Conservation (phyloP, 2,329 filamentous ascomycete species). For the Alternaria gaisen region DNA sequence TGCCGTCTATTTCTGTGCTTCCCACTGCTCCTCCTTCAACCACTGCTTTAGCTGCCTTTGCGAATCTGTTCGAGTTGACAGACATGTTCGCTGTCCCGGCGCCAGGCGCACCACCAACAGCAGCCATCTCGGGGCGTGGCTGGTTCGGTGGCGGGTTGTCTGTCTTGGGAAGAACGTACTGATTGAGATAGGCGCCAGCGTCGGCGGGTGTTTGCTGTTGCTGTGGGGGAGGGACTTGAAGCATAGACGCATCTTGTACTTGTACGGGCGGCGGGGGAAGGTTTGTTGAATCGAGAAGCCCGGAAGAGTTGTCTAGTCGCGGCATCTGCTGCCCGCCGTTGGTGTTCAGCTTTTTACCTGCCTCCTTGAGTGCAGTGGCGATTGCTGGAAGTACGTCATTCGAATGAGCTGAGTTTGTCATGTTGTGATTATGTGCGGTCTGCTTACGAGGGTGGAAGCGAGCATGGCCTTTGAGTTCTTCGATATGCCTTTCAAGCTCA, state of each 20-base stretch:
- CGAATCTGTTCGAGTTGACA: constrained; percentile 43
- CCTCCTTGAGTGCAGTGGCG: constrained; percentile 48
- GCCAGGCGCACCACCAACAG: constrained; percentile 46
- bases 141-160: constrained; percentile 45
- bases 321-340: constrained; percentile 36
- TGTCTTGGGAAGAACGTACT: constrained; percentile 48
- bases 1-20: constrained; percentile 44
- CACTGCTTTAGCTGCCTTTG: constrained; percentile 46
- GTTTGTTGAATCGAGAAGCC: constrained; percentile 32
- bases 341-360: constrained; percentile 45
- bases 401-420: constrained; percentile 27
- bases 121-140: constrained; percentile 47
- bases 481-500: constrained; percentile 66
- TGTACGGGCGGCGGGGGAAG: constrained; percentile 38
- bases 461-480: constrained; percentile 38
- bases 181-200: constrained; percentile 46
- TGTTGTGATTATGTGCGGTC: constrained; percentile 23
- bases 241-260: constrained; percentile 25
- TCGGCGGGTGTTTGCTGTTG: constrained; percentile 46
- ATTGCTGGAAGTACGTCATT: constrained; percentile 48
- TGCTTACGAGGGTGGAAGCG: constrained; percentile 45
- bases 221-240: constrained; percentile 26
- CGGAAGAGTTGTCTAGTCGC: constrained; percentile 34
- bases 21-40: constrained; percentile 45
- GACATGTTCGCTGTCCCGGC: constrained; percentile 42